A percentile compares a stretch with the other conserved stretches of the same genome.
Conservation (phyloP, 345 rosid genomes). For the Adansonia digitata region DNA sequence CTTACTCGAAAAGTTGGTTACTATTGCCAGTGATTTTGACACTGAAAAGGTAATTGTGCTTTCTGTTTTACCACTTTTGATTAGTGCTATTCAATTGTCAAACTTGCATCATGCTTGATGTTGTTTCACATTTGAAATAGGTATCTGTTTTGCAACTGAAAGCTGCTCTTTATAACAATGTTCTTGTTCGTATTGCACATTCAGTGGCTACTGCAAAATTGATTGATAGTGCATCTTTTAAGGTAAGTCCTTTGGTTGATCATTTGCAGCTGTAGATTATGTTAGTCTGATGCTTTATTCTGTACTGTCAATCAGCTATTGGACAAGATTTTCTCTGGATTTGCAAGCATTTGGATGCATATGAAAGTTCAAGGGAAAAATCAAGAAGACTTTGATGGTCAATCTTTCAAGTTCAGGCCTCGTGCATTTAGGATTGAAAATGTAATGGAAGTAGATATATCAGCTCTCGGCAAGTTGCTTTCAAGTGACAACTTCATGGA, state of each 20-base stretch:
- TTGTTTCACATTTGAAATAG: slow-evolving; percentile 29
- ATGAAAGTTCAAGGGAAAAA: slow-evolving; percentile 62
- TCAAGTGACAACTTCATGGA: slow-evolving; percentile 57
- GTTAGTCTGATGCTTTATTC: slow-evolving; percentile 19
- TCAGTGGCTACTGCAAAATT: slow-evolving; percentile 48
- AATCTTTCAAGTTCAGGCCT: slow-evolving; percentile 66
- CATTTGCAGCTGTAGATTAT: neutral
- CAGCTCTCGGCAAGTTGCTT: slow-evolving; percentile 50
- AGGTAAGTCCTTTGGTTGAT: slow-evolving; percentile 36
- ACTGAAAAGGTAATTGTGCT: slow-evolving; percentile 40
- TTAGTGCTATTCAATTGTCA: neutral
- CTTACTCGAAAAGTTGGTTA: slow-evolving; percentile 63
- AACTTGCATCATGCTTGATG: slow-evolving; percentile 1
- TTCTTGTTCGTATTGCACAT: slow-evolving; percentile 59
- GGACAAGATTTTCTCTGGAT: slow-evolving; percentile 55
- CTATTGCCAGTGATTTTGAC: slow-evolving; percentile 34
- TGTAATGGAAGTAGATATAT: slow-evolving; percentile 71
- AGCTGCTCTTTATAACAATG: slow-evolving; percentile 48
- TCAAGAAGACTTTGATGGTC: slow-evolving; percentile 56
- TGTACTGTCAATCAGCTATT: slow-evolving; percentile 43
- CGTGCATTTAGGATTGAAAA: slow-evolving; percentile 66
- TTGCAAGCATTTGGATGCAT: slow-evolving; percentile 66
- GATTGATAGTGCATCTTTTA: slow-evolving; percentile 60
- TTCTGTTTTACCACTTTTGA: neutral
- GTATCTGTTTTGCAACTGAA: slow-evolving; percentile 50